Conservation (phyloP, 306 rosid genomes). For the Vicia faba region DNA sequence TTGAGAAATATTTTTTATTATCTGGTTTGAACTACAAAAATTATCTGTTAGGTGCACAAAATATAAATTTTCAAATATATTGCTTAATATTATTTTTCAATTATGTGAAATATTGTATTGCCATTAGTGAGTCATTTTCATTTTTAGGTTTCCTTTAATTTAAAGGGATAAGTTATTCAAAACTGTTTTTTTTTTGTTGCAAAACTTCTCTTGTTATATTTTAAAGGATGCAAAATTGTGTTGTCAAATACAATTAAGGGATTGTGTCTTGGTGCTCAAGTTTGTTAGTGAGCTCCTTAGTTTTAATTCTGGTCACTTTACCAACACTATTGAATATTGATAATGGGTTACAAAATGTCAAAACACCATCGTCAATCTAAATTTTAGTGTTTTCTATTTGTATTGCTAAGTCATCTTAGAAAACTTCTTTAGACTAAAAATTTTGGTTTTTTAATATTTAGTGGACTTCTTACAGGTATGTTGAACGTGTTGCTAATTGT, state of each 20-base stretch:
- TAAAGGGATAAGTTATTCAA: not conserved
- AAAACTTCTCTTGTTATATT: constrained; percentile 10
- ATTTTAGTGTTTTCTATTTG: constrained; percentile 1
- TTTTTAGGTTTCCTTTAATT: constrained; percentile 24
- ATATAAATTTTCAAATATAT: constrained; percentile 6
- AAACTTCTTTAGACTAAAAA: constrained; percentile 3
- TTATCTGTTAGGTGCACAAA: constrained; percentile 1
- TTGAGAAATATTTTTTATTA: constrained; percentile 2
- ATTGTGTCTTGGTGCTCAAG: constrained; percentile 19
- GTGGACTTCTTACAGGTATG: constrained; percentile 62
- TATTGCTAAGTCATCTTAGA: constrained; percentile 1
- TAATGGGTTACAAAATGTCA: constrained; percentile 26
- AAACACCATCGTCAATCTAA: constrained; percentile 3
- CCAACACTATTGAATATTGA: not conserved
- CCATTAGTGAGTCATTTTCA: constrained; percentile 23
- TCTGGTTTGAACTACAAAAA: constrained; percentile 15
- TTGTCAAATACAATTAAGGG: constrained; percentile 15
- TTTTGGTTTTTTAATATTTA: constrained; percentile 26
- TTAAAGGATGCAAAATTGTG: constrained; percentile 16
- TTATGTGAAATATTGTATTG: constrained; percentile 7
- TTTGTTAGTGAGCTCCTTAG: constrained; percentile 14
- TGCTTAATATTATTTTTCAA: not conserved
- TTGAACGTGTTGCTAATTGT: constrained; percentile 85
- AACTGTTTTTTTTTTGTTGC: constrained; percentile 2
- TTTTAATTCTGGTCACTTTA: constrained; percentile 23